Evolutionary conservation across 1,139 yeast species (phyloP).

Genomic region (Magnusiomyces magnusii): DNA sequence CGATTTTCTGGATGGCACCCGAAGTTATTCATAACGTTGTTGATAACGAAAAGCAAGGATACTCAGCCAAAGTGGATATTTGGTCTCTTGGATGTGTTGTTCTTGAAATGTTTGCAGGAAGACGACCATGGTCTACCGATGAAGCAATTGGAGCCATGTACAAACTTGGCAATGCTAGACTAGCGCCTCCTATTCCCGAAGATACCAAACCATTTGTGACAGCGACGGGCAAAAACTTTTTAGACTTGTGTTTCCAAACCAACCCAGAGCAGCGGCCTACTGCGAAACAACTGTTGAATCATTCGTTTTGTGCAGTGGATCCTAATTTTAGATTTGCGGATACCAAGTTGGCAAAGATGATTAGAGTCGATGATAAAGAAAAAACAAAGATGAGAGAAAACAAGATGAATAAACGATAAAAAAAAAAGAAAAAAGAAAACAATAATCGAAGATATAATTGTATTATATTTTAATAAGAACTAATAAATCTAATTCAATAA

Average conservation of each 20-base stretch:
- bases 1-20: constrained; percentile 99
- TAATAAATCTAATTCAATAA: too few species aligned
- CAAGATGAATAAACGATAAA: not conserved
- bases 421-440: not conserved
- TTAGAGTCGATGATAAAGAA: constrained; percentile 43
- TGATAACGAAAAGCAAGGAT: constrained; percentile 77
- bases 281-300: constrained; percentile 56
- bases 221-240: constrained; percentile 56
- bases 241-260: constrained; percentile 69
- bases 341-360: constrained; percentile 56
- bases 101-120: constrained; percentile 77
- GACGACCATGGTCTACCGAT: constrained; percentile 44
- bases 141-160: constrained; percentile 49
- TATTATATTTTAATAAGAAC: too few species aligned
- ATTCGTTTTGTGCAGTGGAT: constrained; percentile 51
- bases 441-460: not conserved
- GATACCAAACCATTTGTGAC: constrained; percentile 64
- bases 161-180: constrained; percentile 61
- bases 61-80: constrained; percentile 80
- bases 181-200: constrained; percentile 92
- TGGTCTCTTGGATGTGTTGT: constrained; percentile 92
- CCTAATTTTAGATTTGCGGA: constrained; percentile 49
- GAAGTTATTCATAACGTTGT: constrained; percentile 83
- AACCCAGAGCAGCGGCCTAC: constrained; percentile 86
- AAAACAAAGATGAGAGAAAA: constrained; percentile 16